Evolutionary conservation across 2,329 filamentous ascomycete genomes (phyloP).

Genomic region (Diaporthe longicolla): DNA sequence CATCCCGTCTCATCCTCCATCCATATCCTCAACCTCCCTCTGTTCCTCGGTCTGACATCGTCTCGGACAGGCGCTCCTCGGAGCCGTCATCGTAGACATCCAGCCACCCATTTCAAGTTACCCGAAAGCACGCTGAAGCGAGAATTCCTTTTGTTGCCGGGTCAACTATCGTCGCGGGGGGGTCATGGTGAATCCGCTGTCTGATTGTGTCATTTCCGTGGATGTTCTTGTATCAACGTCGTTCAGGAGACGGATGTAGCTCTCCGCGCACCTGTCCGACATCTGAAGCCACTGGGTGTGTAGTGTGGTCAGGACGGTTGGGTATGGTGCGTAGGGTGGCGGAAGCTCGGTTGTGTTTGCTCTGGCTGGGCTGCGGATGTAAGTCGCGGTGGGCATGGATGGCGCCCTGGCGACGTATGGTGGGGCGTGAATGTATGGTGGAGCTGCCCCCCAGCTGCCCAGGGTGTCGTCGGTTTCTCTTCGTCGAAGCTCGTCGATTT

Average conservation of each 20-base stretch:
- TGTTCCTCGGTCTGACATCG: no score
- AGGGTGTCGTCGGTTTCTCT: neutral
- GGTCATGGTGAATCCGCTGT: neutral
- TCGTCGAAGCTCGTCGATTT: neutral
- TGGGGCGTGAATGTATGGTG: no score
- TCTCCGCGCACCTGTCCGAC: neutral
- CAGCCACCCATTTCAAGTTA: no score
- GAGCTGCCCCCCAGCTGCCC: no score
- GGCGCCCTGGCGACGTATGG: no score
- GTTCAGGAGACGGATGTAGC: neutral
- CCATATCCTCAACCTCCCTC: neutral
- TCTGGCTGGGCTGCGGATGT: no score
- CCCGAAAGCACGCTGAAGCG: no score
- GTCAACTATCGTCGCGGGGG: neutral
- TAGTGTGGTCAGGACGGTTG: neutral
- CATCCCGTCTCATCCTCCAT: neutral
- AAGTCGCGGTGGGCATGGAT: no score
- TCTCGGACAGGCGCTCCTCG: conserved; percentile 6
- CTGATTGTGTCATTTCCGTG: no score
- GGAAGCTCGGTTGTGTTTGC: neutral
- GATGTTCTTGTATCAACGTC: neutral
- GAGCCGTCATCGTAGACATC: neutral
- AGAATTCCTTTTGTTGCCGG: no score
- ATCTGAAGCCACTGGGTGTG: neutral
- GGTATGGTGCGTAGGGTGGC: conserved; percentile 1